phyloP scores from a whole-genome alignment of 2,329 filamentous ascomycete species.

The Incumbomyces delicatus region DNA sequence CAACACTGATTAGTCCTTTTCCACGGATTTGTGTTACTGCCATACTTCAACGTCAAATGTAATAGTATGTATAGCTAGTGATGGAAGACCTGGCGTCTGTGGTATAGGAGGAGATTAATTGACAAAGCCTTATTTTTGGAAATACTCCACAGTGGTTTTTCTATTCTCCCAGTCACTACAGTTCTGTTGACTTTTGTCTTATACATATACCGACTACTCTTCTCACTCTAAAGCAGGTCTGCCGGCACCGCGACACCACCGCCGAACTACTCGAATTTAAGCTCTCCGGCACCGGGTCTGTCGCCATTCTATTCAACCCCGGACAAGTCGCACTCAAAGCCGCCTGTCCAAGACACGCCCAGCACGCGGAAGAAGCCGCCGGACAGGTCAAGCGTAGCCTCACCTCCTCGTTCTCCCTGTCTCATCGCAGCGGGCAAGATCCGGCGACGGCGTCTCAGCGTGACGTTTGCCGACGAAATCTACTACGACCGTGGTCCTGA shows the following conservation, averaged over 20 bases:
- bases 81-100: no score
- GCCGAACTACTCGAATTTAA: slow-evolving; percentile 3
- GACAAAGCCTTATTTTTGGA: background rate
- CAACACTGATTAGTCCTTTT: no score
- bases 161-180: background rate
- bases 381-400: background rate
- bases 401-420: background rate
- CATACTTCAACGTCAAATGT: no score
- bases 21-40: no score
- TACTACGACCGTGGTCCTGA: background rate
- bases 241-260: background rate
- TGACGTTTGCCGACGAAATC: background rate
- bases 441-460: background rate
- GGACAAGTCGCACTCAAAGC: background rate
- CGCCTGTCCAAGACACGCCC: background rate
- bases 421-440: background rate
- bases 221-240: slow-evolving; percentile 7
- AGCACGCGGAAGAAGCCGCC: slow-evolving; percentile 1
- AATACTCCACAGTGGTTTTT: background rate
- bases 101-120: background rate
- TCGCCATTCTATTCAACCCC: background rate
- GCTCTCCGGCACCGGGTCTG: background rate
- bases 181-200: slow-evolving; percentile 1
- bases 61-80: no score
- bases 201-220: slow-evolving; percentile 4